These are phyloP conservation scores for Xanthoparmelia taractica DNA, from an alignment of 495 filamentous ascomycete species.

Conservation along the genomic window DNA sequence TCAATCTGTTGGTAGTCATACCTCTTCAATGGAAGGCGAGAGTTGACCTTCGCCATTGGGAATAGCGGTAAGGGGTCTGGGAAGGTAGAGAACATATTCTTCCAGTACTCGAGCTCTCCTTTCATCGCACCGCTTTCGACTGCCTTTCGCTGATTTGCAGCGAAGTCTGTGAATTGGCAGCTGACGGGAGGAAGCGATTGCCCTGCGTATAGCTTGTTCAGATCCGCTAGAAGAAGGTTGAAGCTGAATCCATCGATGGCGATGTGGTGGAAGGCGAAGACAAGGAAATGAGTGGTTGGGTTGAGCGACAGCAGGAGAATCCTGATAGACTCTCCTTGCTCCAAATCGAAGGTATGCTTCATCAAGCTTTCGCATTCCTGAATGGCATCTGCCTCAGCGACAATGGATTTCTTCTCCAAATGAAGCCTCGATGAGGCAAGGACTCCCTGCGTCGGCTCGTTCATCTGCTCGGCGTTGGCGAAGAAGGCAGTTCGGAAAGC, in stretches of 20 bases:
- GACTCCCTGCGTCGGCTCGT: constrained; percentile 9
- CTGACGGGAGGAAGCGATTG: constrained; percentile 4
- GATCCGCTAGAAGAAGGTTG: constrained; percentile 37
- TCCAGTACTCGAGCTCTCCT: constrained; percentile 29
- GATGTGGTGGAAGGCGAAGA: constrained; percentile 41
- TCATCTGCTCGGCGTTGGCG: constrained; percentile 4
- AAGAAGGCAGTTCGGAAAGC: constrained; percentile 38
- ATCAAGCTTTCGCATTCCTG: neutral
- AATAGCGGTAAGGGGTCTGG: constrained; percentile 29
- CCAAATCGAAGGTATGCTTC: constrained; percentile 24
- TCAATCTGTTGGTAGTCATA: constrained; percentile 1
- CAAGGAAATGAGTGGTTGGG: constrained; percentile 13
- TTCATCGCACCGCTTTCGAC: constrained; percentile 17
- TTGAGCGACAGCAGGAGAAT: constrained; percentile 24
- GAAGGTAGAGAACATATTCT: constrained; percentile 18
- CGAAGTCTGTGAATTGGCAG: constrained; percentile 1
- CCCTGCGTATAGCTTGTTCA: constrained; percentile 32
- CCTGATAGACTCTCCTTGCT: constrained; percentile 23
- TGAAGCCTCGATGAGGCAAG: neutral
- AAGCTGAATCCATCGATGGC: constrained; percentile 42
- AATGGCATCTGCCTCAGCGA: constrained; percentile 1
- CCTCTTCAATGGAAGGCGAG: constrained; percentile 1
- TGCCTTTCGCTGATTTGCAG: neutral
- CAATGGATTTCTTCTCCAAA: constrained; percentile 5
- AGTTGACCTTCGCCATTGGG: constrained; percentile 20